phyloP scores from a whole-genome alignment of 1,284 basidiomycete species.

The Rhodotorula sp. region DNA sequence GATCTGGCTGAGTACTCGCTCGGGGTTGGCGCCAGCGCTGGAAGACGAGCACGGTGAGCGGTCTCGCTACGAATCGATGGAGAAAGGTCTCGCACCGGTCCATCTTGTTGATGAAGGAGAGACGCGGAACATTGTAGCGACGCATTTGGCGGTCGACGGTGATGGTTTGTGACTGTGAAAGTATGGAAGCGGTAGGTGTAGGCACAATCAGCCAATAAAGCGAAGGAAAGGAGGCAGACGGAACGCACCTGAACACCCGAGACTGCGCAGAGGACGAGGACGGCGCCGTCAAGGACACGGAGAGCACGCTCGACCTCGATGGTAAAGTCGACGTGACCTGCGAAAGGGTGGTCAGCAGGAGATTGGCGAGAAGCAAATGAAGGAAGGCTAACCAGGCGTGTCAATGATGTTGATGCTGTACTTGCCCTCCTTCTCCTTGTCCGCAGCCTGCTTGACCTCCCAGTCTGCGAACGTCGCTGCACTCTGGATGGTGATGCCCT shows the following conservation, averaged over 20 bases:
- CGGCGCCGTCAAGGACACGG: conserved; percentile 93
- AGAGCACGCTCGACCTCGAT: conserved; percentile 98
- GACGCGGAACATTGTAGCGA: conserved; percentile 88
- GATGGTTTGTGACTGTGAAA: conserved; percentile 83
- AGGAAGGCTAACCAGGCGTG: conserved; percentile 69
- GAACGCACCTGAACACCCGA: conserved; percentile 80
- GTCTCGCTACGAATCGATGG: no score
- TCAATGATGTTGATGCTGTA: conserved; percentile 99
- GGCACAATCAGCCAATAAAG: no score
- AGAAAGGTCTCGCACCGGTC: conserved; percentile 62
- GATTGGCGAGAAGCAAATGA: background rate
- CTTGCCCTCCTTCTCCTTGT: conserved; percentile 63
- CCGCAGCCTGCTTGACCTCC: conserved; percentile 56
- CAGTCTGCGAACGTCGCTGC: conserved; percentile 98
- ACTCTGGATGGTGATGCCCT: conserved; percentile 98
- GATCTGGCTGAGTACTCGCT: conserved; percentile 90
- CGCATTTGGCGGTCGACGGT: conserved; percentile 99
- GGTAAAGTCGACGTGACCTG: conserved; percentile 98
- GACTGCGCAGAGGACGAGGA: conserved; percentile 94
- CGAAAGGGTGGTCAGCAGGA: background rate
- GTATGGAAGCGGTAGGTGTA: background rate
- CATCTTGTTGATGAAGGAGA: conserved; percentile 99
- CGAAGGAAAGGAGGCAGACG: background rate
- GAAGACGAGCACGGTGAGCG: background rate
- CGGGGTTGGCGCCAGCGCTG: conserved; percentile 94